phyloP scores from a whole-genome alignment of 768 basidiomycete genomes.

The Strobilomyces echinocephalus region DNA sequence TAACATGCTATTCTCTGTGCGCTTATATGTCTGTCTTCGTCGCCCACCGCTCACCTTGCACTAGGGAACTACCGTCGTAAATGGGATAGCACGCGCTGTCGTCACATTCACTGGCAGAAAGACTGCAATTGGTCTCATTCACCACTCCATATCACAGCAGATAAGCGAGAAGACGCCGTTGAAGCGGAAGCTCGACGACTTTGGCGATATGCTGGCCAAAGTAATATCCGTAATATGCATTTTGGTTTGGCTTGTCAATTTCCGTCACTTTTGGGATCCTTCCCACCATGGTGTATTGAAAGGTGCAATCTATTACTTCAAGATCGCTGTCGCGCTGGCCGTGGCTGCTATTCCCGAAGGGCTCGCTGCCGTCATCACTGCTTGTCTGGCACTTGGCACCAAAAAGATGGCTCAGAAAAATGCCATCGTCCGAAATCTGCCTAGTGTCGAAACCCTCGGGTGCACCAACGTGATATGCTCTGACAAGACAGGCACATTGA shows the following conservation, averaged over 20 bases:
- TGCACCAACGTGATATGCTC: constrained; percentile 99
- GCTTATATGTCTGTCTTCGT: not conserved
- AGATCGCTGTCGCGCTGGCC: constrained; percentile 98
- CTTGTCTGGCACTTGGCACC: constrained; percentile 92
- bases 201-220: constrained; percentile 95
- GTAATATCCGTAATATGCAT: constrained; percentile 97
- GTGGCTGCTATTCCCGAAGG: constrained; percentile 99
- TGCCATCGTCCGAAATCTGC: constrained; percentile 93
- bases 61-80: constrained; percentile 94
- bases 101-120: constrained; percentile 82
- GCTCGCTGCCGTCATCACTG: constrained; percentile 96
- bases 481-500: constrained; percentile 96
- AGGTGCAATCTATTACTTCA: constrained; percentile 98
- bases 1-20: constrained; percentile 93
- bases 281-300: constrained; percentile 86
- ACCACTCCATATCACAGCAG: constrained; percentile 91
- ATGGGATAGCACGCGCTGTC: constrained; percentile 81
- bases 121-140: constrained; percentile 96
- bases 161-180: constrained; percentile 95
- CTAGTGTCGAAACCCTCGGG: constrained; percentile 94
- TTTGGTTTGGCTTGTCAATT: constrained; percentile 96
- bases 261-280: constrained; percentile 94
- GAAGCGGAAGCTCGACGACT: constrained; percentile 96
- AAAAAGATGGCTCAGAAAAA: constrained; percentile 99
- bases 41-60: not conserved